These are phyloP conservation scores for Botryotinia calthae DNA, from an alignment of 2,329 filamentous ascomycete genomes.

Conservation along the genomic window DNA sequence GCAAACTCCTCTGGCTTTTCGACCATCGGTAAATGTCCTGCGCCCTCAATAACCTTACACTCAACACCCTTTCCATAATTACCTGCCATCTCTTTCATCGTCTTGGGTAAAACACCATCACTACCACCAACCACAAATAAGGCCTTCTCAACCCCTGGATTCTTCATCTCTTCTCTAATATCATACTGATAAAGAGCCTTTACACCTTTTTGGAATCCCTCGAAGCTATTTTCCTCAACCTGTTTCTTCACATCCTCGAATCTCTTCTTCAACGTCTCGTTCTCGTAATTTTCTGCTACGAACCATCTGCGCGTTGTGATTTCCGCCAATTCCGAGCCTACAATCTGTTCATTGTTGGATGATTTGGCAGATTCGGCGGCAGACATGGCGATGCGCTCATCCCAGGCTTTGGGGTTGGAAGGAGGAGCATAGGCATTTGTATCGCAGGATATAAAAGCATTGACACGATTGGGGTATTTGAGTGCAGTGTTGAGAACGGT, in stretches of 20 bases:
- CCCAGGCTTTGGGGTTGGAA: constrained; percentile 77
- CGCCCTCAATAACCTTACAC: constrained; percentile 63
- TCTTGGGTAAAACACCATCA: constrained; percentile 73
- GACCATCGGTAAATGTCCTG: constrained; percentile 83
- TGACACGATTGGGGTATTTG: constrained; percentile 57
- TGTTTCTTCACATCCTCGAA: constrained; percentile 63
- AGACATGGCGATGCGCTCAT: constrained; percentile 68
- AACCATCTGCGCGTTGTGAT: constrained; percentile 78
- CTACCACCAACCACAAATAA: constrained; percentile 70
- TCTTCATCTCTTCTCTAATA: constrained; percentile 54
- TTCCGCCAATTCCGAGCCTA: constrained; percentile 63
- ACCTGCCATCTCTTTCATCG: constrained; percentile 72
- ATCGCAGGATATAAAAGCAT: constrained; percentile 69
- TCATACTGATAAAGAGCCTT: constrained; percentile 72
- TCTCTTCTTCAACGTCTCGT: constrained; percentile 46
- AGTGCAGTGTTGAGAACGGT: constrained; percentile 73
- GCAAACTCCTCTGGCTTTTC: constrained; percentile 70
- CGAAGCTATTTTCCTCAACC: constrained; percentile 65
- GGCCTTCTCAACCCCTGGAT: constrained; percentile 51
- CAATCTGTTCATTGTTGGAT: constrained; percentile 49
- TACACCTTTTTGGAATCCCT: constrained; percentile 66
- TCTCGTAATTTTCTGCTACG: constrained; percentile 55
- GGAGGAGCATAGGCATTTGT: constrained; percentile 71
- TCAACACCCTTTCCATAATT: constrained; percentile 56
- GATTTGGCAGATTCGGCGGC: constrained; percentile 50